Percentiles rank a stretch among this genome's conserved stretches.
Conservation (phyloP, 305 asterid genomes). For the Andrographis paniculata region DNA sequence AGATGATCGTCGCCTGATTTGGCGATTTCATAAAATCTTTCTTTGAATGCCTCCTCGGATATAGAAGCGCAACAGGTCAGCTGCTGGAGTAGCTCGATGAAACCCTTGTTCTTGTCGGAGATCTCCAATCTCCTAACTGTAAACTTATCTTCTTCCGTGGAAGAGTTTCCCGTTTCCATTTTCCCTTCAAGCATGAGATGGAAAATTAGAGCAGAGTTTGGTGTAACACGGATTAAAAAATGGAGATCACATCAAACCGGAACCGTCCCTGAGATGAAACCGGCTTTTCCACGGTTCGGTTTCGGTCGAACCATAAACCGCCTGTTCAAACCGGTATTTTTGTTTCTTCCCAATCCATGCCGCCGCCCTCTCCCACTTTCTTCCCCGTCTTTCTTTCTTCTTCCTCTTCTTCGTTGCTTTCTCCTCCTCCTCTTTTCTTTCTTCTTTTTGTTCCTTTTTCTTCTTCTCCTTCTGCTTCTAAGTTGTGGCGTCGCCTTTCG, state of each 20-base stretch:
- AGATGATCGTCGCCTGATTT: conserved; percentile 42
- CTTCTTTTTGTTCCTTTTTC: too few relatives aligned
- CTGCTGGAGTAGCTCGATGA: conserved; percentile 31
- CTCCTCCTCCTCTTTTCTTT: too few relatives aligned
- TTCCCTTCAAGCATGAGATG: conserved; percentile 1
- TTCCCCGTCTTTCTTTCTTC: too few relatives aligned
- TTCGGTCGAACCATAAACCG: too few relatives aligned
- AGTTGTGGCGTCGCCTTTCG: too few relatives aligned
- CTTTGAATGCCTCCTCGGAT: conserved; percentile 28
- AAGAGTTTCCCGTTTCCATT: conserved; percentile 22
- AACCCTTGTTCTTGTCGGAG: conserved; percentile 36
- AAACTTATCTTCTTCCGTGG: conserved; percentile 28
- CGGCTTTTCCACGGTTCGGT: too few relatives aligned
- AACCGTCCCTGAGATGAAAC: too few relatives aligned
- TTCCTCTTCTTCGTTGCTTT: too few relatives aligned
- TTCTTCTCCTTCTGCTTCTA: too few relatives aligned
- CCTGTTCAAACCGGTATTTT: too few relatives aligned
- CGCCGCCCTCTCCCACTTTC: too few relatives aligned
- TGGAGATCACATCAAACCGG: background rate
- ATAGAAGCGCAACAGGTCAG: conserved; percentile 30
- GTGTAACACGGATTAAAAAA: background rate
- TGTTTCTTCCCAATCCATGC: too few relatives aligned
- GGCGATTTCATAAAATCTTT: conserved; percentile 26
- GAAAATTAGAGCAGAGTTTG: background rate
- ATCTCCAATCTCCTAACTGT: conserved; percentile 53